phyloP scores from a whole-genome alignment of 306 rosid species.

The Vicia villosa region DNA sequence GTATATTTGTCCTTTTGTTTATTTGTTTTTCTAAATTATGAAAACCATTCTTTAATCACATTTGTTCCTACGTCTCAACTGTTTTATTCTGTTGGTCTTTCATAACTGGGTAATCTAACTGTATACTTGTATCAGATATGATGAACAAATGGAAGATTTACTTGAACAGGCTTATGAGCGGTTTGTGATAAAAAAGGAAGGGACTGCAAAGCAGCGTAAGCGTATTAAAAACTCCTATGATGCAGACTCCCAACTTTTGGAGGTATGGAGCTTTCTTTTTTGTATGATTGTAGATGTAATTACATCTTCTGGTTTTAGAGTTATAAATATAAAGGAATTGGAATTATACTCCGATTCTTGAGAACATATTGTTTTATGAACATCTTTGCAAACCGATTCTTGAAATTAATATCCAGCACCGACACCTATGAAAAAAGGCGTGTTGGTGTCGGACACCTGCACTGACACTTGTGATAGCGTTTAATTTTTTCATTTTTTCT shows the following conservation, averaged over 20 bases:
- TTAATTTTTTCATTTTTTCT: too few species aligned
- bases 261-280: slow-evolving; percentile 52
- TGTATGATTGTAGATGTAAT: not conserved
- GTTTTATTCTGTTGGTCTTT: not conserved
- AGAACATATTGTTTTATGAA: not conserved
- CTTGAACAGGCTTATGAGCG: slow-evolving; percentile 82
- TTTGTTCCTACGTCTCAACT: not conserved
- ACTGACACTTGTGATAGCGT: too few species aligned
- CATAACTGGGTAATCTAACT: not conserved
- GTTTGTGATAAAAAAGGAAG: slow-evolving; percentile 73
- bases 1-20: not conserved
- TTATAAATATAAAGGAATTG: not conserved
- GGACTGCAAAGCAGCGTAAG: slow-evolving; percentile 80
- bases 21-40: slow-evolving; percentile 4
- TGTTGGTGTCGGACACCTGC: too few species aligned
- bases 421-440: too few species aligned
- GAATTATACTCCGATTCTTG: slow-evolving; percentile 9
- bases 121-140: slow-evolving; percentile 56
- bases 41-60: not conserved
- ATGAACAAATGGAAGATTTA: slow-evolving; percentile 76
- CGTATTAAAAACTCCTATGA: slow-evolving; percentile 62
- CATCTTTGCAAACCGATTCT: too few species aligned
- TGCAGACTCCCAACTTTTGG: slow-evolving; percentile 57
- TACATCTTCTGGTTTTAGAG: not conserved
- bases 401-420: too few species aligned